Evolutionary conservation across 306 rosid genomes (phyloP).

Genomic region (Sindora glabra): DNA sequence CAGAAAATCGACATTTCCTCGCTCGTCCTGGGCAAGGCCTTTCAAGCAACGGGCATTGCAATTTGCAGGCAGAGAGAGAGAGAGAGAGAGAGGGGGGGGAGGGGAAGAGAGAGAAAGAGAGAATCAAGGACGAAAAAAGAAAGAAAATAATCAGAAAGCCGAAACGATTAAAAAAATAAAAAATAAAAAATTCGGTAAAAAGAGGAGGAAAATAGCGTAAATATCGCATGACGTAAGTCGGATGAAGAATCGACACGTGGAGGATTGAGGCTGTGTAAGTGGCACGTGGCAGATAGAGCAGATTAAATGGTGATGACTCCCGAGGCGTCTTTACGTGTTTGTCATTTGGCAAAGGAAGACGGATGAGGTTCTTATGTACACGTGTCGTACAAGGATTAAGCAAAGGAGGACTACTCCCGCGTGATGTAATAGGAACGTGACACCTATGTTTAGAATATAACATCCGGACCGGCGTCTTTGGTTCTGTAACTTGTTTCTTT

Average conservation of each 20-base stretch:
- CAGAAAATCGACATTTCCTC: conserved; percentile 12
- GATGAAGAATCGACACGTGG: conserved; percentile 32
- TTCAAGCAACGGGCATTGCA: neutral
- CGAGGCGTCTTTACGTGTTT: conserved; percentile 20
- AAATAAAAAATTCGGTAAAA: neutral
- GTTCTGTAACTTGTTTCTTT: no score
- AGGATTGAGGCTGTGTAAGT: neutral
- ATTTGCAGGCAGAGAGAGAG: neutral
- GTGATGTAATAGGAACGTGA: conserved; percentile 20
- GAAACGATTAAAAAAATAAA: neutral
- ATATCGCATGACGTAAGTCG: neutral
- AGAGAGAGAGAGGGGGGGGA: neutral
- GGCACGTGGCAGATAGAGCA: conserved; percentile 28
- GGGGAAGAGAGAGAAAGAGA: neutral
- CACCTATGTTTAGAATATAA: conserved; percentile 12
- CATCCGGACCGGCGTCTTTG: neutral
- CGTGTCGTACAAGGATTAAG: conserved; percentile 18
- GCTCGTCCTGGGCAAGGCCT: conserved; percentile 3
- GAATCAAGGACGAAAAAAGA: neutral
- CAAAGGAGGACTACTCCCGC: neutral
- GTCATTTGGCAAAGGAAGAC: neutral
- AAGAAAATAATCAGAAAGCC: neutral
- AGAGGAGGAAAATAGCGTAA: neutral
- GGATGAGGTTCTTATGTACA: conserved; percentile 10
- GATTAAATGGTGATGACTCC: conserved; percentile 20